phyloP scores from a whole-genome alignment of 768 basidiomycete species.

The Naganishia kalamii region DNA sequence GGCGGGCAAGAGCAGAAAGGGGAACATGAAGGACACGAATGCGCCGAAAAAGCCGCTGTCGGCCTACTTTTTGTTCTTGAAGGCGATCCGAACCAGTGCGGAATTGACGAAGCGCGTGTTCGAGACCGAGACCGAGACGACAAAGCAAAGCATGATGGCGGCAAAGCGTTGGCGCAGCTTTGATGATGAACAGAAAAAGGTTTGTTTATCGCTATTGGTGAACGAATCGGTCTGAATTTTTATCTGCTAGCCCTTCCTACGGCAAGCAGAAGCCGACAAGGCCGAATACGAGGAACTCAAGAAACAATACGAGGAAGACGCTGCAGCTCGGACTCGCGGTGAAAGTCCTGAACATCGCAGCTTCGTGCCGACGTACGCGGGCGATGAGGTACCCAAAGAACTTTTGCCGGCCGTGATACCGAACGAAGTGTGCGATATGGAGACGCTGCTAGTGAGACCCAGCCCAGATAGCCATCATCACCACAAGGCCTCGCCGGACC shows the following conservation, averaged over 20 bases:
- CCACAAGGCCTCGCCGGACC: conserved; percentile 11
- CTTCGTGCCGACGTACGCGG: not conserved
- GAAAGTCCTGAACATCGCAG: conserved; percentile 56
- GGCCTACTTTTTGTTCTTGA: conserved; percentile 92
- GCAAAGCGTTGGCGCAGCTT: conserved; percentile 89
- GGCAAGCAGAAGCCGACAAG: conserved; percentile 91
- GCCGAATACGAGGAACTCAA: conserved; percentile 83
- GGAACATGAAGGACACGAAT: conserved; percentile 93
- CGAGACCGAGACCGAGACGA: conserved; percentile 84
- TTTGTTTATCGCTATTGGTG: conserved; percentile 44
- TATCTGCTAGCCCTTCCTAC: conserved; percentile 72
- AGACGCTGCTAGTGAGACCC: not conserved
- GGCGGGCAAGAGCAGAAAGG: conserved; percentile 83
- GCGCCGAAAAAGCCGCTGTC: conserved; percentile 91
- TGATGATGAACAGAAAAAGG: conserved; percentile 89
- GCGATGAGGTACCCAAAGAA: not conserved
- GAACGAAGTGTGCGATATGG: conserved; percentile 23
- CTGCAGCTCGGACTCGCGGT: conserved; percentile 36
- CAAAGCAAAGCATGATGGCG: conserved; percentile 87
- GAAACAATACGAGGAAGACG: conserved; percentile 71
- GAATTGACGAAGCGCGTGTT: conserved; percentile 72
- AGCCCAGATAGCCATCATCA: not conserved
- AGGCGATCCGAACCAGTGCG: conserved; percentile 75
- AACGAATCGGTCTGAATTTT: conserved; percentile 12
- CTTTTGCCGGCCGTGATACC: not conserved